phyloP scores from a whole-genome alignment of 805 yeast genomes.

The Kurtzmaniella fragi region DNA sequence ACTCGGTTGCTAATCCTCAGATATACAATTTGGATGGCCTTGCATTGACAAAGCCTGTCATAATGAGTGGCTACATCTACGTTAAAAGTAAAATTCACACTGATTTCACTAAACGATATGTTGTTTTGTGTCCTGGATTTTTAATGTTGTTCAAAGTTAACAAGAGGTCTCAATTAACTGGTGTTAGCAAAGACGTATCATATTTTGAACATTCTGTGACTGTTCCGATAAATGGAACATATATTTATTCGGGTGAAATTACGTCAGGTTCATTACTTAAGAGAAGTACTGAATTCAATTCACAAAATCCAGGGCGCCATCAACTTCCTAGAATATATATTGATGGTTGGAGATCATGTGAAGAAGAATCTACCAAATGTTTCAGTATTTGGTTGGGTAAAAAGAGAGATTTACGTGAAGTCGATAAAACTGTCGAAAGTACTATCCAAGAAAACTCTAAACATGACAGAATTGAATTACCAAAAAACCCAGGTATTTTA shows the following conservation, averaged over 20 bases:
- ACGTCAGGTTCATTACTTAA: slow-evolving; percentile 53
- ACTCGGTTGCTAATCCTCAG: slow-evolving; percentile 46
- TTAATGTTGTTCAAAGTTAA: slow-evolving; percentile 53
- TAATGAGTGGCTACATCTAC: slow-evolving; percentile 62
- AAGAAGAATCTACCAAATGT: slow-evolving; percentile 68
- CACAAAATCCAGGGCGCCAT: slow-evolving; percentile 47
- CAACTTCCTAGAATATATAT: slow-evolving; percentile 66
- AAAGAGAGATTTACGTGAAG: slow-evolving; percentile 41
- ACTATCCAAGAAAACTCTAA: neutral
- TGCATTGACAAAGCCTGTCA: slow-evolving; percentile 55
- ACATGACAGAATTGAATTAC: slow-evolving; percentile 7
- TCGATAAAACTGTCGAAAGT: slow-evolving; percentile 8
- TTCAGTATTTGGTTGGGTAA: slow-evolving; percentile 83
- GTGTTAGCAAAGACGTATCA: slow-evolving; percentile 39
- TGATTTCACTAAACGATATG: slow-evolving; percentile 56
- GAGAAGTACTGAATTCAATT: slow-evolving; percentile 42
- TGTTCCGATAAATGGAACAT: slow-evolving; percentile 62
- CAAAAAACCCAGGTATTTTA: slow-evolving; percentile 39
- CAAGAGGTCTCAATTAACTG: slow-evolving; percentile 42
- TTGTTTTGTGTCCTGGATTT: slow-evolving; percentile 66
- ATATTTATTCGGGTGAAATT: slow-evolving; percentile 66
- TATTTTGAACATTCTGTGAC: slow-evolving; percentile 51
- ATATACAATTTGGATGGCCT: slow-evolving; percentile 53
- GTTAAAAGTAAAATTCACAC: slow-evolving; percentile 68
- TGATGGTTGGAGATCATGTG: slow-evolving; percentile 83